These are phyloP conservation scores for Neurospora sp. DNA, from an alignment of 495 filamentous ascomycete genomes.

Conservation along the genomic window DNA sequence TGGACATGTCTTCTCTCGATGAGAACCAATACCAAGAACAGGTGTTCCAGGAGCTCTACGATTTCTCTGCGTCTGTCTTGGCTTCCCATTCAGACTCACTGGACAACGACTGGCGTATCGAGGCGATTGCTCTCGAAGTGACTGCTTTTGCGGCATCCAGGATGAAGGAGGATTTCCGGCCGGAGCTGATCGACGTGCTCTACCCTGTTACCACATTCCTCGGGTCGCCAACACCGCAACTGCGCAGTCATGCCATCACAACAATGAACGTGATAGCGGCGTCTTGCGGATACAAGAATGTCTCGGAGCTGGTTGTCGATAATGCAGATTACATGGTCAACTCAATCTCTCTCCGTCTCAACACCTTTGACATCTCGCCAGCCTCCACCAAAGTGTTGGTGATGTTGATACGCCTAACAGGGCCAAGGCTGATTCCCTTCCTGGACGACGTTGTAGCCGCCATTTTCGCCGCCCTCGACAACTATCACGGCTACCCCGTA, in stretches of 20 bases:
- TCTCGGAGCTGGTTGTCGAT: constrained; percentile 72
- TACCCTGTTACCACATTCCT: constrained; percentile 82
- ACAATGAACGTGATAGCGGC: constrained; percentile 70
- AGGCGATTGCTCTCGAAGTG: constrained; percentile 65
- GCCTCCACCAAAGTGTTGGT: constrained; percentile 81
- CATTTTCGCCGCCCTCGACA: constrained; percentile 82
- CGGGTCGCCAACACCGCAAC: constrained; percentile 55
- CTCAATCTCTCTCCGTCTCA: constrained; percentile 78
- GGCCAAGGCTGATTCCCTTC: constrained; percentile 72
- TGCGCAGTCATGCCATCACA: constrained; percentile 75
- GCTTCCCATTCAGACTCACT: constrained; percentile 36
- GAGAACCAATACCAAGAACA: constrained; percentile 36
- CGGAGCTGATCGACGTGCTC: constrained; percentile 81
- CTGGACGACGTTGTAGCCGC: constrained; percentile 83
- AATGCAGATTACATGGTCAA: constrained; percentile 98
- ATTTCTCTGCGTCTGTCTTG: constrained; percentile 59
- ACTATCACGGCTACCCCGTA: constrained; percentile 84
- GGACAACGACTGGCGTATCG: constrained; percentile 55
- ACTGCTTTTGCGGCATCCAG: constrained; percentile 60
- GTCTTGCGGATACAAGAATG: constrained; percentile 63
- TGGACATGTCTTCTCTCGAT: constrained; percentile 39
- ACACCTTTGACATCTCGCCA: constrained; percentile 83
- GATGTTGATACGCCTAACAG: constrained; percentile 90
- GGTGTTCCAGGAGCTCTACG: constrained; percentile 71
- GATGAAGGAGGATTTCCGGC: constrained; percentile 59